Evolutionary conservation across 805 yeast genomes (phyloP).

Genomic region (Barnettozyma sp.): DNA sequence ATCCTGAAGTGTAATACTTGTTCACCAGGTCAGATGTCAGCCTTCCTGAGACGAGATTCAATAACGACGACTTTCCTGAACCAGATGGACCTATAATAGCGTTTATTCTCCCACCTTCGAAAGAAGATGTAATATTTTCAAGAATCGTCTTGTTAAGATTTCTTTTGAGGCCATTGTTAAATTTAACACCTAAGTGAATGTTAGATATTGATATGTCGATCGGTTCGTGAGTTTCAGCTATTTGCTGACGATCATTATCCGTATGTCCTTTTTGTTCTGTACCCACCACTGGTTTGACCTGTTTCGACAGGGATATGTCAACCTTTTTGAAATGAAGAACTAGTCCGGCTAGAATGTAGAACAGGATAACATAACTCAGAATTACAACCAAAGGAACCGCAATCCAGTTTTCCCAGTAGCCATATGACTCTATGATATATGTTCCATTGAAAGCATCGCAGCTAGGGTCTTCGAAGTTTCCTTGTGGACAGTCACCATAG

Average conservation of each 20-base stretch:
- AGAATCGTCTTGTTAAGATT: slow-evolving; percentile 17
- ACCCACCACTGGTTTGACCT: slow-evolving; percentile 8
- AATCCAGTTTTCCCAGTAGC: slow-evolving; percentile 59
- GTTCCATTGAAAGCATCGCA: slow-evolving; percentile 49
- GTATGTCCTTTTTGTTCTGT: slow-evolving; percentile 6
- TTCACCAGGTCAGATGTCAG: slow-evolving; percentile 31
- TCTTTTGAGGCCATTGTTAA: background rate
- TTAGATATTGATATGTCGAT: slow-evolving; percentile 16
- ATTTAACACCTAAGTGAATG: slow-evolving; percentile 15
- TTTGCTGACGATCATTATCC: background rate
- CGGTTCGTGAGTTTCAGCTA: slow-evolving; percentile 2
- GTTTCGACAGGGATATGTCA: slow-evolving; percentile 21
- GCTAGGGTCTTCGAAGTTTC: slow-evolving; percentile 14
- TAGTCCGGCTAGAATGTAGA: slow-evolving; percentile 41
- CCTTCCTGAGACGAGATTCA: slow-evolving; percentile 59
- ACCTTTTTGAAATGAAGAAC: slow-evolving; percentile 40
- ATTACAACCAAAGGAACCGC: slow-evolving; percentile 56
- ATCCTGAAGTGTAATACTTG: slow-evolving; percentile 32
- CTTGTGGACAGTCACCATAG: slow-evolving; percentile 50
- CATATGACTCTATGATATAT: slow-evolving; percentile 47
- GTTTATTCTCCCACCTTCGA: slow-evolving; percentile 41
- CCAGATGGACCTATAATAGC: slow-evolving; percentile 83
- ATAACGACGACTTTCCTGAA: slow-evolving; percentile 64
- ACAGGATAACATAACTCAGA: slow-evolving; percentile 52
- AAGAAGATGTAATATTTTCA: slow-evolving; percentile 17